Conservation (phyloP, 371 early-diverging fungal species). For the Mucor irregularis region DNA sequence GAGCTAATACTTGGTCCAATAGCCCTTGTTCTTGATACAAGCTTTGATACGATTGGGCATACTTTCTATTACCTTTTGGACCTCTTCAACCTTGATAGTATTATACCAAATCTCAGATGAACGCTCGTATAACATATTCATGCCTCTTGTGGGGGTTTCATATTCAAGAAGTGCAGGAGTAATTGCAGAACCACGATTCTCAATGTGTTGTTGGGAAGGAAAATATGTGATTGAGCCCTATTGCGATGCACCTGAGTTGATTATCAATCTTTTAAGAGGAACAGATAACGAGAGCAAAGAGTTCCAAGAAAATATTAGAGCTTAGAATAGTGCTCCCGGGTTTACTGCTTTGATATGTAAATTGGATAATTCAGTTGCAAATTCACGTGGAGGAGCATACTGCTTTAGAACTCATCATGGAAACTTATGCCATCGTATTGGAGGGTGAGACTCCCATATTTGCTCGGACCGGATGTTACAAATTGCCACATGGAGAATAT, state of each 20-base stretch:
- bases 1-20: no score
- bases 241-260: background rate
- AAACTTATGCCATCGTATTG: constrained; percentile 4
- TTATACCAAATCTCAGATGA: no score
- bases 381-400: constrained; percentile 1
- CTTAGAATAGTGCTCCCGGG: constrained; percentile 14
- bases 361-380: constrained; percentile 5
- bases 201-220: background rate
- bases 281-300: background rate
- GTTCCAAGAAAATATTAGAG: constrained; percentile 12
- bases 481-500: no score
- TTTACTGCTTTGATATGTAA: constrained; percentile 18
- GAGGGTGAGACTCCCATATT: background rate
- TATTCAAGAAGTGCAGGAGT: background rate
- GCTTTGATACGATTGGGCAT: no score
- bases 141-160: no score
- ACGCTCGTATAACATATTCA: no score
- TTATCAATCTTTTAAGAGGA: background rate
- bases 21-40: no score
- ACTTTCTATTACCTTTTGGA: no score
- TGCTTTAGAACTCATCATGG: constrained; percentile 18
- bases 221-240: background rate
- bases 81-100: no score
- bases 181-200: background rate
- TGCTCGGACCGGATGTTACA: no score